Conservation (phyloP, 495 filamentous ascomycete genomes). For the Annulohypoxylon stygium region DNA sequence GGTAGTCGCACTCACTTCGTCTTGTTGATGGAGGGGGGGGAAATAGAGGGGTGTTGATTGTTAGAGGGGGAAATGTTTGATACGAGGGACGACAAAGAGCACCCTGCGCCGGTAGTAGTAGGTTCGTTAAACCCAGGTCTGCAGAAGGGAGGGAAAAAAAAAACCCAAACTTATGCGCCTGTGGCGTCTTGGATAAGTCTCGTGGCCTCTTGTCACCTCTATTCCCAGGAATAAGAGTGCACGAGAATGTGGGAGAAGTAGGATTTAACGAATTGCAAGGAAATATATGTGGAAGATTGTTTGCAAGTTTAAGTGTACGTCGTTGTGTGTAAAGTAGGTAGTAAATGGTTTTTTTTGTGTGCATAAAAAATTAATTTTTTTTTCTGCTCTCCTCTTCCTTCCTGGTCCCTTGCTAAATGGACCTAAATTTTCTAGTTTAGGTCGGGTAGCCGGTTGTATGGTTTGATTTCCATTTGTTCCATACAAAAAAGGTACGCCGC, state of each 20-base stretch:
- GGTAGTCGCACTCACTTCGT: constrained; percentile 5
- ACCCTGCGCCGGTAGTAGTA: constrained; percentile 26
- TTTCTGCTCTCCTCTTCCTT: constrained; percentile 6
- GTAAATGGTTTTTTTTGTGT: constrained; percentile 43
- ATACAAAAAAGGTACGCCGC: constrained; percentile 30
- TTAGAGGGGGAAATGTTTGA: constrained; percentile 30
- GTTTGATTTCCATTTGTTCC: constrained; percentile 27
- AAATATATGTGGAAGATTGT: constrained; percentile 39
- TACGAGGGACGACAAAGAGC: constrained; percentile 44
- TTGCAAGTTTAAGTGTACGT: constrained; percentile 29
- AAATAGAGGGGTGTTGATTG: constrained; percentile 26
- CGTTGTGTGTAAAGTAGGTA: constrained; percentile 21
- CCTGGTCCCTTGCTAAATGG: constrained; percentile 38
- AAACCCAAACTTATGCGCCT: constrained; percentile 21
- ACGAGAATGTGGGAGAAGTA: constrained; percentile 21
- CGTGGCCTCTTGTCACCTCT: constrained; percentile 29
- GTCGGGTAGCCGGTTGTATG: constrained; percentile 38
- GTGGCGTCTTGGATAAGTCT: constrained; percentile 22
- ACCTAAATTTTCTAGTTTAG: constrained; percentile 40
- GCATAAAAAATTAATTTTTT: constrained; percentile 36
- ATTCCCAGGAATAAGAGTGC: constrained; percentile 28
- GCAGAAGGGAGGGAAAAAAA: constrained; percentile 3
- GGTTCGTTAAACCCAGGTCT: constrained; percentile 26
- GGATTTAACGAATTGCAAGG: constrained; percentile 39
- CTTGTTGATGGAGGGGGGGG: constrained; percentile 36